Conservation (phyloP, 2,329 filamentous ascomycete genomes). For the Dactylellina parvicollis region DNA sequence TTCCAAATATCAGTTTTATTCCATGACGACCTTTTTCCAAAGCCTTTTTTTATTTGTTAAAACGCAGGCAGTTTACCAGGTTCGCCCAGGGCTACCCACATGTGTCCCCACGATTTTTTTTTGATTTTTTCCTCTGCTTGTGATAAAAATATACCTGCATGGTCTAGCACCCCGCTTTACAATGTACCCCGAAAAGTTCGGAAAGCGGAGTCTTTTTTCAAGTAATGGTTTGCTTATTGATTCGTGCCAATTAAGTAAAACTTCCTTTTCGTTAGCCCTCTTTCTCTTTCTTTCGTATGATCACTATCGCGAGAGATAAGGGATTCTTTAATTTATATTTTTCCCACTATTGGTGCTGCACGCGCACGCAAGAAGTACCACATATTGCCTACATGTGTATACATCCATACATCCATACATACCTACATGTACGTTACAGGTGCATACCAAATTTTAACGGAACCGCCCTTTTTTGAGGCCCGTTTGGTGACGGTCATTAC, state of each 20-base stretch:
- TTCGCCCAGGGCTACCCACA: conserved; percentile 6
- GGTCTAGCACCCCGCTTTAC: conserved; percentile 21
- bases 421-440: neutral
- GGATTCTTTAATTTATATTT: neutral
- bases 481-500: conserved; percentile 11
- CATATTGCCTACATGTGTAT: neutral
- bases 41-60: neutral
- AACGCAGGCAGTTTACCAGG: neutral
- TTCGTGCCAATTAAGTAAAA: conserved; percentile 41
- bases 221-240: conserved; percentile 52
- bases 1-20: too few relatives aligned
- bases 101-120: conserved; percentile 39
- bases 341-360: neutral
- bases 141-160: conserved; percentile 20
- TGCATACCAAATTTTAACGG: neutral
- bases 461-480: neutral
- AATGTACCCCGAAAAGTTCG: conserved; percentile 34
- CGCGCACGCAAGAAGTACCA: neutral
- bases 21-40: too few relatives aligned
- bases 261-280: neutral
- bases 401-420: conserved; percentile 3
- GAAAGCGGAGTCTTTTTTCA: conserved; percentile 28
- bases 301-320: conserved; percentile 12
- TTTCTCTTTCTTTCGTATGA: neutral
- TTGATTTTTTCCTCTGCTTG: neutral